Evolutionary conservation across 108 stramenopile species (phyloP).

Genomic region (Fragilaria radians): DNA sequence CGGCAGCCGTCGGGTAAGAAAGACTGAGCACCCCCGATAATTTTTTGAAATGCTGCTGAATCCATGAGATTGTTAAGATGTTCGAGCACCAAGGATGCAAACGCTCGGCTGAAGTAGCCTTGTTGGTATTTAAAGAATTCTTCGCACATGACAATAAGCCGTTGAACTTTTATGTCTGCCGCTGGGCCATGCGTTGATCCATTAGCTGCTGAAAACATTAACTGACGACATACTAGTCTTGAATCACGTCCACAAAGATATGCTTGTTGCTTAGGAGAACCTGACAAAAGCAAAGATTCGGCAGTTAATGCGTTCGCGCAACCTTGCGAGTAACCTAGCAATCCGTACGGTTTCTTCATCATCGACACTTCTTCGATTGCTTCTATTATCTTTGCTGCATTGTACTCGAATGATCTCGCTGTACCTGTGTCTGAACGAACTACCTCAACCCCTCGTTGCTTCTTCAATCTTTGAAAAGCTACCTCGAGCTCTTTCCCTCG

Average conservation of each 20-base stretch:
- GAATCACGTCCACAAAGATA: conserved; percentile 26
- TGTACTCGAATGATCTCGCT: conserved; percentile 78
- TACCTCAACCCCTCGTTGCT: conserved; percentile 54
- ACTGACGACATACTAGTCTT: conserved; percentile 72
- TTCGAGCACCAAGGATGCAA: conserved; percentile 63
- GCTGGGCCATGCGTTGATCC: conserved; percentile 80
- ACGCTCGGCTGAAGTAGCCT: conserved; percentile 76
- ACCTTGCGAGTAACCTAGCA: conserved; percentile 85
- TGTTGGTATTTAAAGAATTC: conserved; percentile 87
- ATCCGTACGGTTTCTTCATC: conserved; percentile 55
- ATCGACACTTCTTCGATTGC: conserved; percentile 44
- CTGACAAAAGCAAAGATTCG: conserved; percentile 69
- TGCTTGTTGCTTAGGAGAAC: conserved; percentile 71
- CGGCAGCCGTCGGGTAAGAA: conserved; percentile 70
- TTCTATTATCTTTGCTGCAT: conserved; percentile 72
- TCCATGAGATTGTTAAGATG: conserved; percentile 52
- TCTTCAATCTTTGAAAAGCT: conserved; percentile 58
- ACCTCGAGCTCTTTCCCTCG: conserved; percentile 67
- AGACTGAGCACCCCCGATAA: conserved; percentile 67
- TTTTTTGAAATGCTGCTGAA: conserved; percentile 78
- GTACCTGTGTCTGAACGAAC: conserved; percentile 84
- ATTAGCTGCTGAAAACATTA: conserved; percentile 84
- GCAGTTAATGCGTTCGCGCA: conserved; percentile 81
- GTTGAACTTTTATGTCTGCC: conserved; percentile 67
- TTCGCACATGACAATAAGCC: conserved; percentile 76